Evolutionary conservation across 176 grass and related monocot species (phyloP), one percentile per base, ranked within the genome.

Genomic region (Oryza rufipogon): DNA sequence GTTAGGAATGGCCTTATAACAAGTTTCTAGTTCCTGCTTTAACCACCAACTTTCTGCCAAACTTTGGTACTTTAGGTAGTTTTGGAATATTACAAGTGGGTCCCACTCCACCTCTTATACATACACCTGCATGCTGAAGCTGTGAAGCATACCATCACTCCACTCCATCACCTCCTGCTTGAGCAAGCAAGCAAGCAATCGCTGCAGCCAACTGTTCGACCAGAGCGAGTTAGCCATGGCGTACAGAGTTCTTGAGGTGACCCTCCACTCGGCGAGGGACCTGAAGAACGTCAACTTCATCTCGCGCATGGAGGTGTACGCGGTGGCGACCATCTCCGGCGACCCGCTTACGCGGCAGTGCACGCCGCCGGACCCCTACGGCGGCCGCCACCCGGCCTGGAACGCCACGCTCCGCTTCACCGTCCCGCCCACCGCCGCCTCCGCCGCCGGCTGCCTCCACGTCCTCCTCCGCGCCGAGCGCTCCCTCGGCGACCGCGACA

Each of bases 241-340:
- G 65, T 81, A 90, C 80, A 45, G 92, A 7, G 68, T 80, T 46
- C 67, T 97, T 36, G 94, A 97, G 77, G 64, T 97, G 10, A 97
- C 90, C 9, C 83, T 97, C 3, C 51, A 89, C n/a, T 97, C 92
- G 0, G 90, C 92, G 6, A 80, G 81, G 8, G 90, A 89, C 4
- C 83, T 97, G 2, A 97, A 97, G 81, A 94, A 80, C 23, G 94
- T 97, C 32, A 92, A 89, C 86, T 33, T 90, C 20, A 71, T 97
- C 83, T 83, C 83, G 34, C 89, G 89, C 68, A 90, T 97, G 87
- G 70, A 88, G 34, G 92, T 92, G 68, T 97, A 94, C 87, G 94
- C 88, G 0, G 90, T 94, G 1, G 85, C 48, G 51, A 92, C 68
- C 74, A 68, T 97, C 81, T 87, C 92, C 7, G 84, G 81, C 41